Conservation (phyloP, 352 stramenopile genomes). For the Pythium periplocum region DNA sequence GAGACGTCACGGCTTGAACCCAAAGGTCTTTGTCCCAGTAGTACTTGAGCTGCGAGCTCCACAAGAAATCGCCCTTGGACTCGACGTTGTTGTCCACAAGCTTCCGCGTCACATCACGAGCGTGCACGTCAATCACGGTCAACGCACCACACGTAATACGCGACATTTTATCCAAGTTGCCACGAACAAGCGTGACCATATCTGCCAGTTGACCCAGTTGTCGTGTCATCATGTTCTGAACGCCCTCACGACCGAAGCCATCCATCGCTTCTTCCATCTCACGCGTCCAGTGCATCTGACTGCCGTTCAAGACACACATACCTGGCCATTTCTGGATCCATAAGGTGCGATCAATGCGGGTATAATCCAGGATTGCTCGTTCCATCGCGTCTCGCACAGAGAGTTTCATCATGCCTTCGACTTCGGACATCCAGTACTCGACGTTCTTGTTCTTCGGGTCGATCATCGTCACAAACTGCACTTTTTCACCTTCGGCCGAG, state of each 20-base stretch:
- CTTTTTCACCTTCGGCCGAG: constrained; percentile 87
- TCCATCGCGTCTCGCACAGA: constrained; percentile 88
- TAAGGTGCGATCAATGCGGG: constrained; percentile 65
- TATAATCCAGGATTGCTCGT: constrained; percentile 86
- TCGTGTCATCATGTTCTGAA: constrained; percentile 70
- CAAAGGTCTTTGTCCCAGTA: constrained; percentile 92
- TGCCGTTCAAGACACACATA: constrained; percentile 89
- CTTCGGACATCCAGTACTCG: constrained; percentile 92
- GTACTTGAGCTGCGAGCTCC: constrained; percentile 87
- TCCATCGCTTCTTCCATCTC: constrained; percentile 88
- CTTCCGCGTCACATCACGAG: constrained; percentile 91
- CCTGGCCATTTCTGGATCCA: constrained; percentile 93
- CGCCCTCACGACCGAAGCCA: constrained; percentile 63
- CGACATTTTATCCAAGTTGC: constrained; percentile 83
- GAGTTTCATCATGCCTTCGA: constrained; percentile 92
- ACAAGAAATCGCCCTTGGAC: constrained; percentile 85
- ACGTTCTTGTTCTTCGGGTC: constrained; percentile 91
- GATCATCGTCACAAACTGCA: constrained; percentile 75
- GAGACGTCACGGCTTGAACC: constrained; percentile 88
- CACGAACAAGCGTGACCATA: constrained; percentile 91
- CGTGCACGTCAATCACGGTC: constrained; percentile 95
- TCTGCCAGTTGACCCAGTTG: constrained; percentile 89
- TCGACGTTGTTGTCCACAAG: constrained; percentile 87
- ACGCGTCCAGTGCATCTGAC: constrained; percentile 92
- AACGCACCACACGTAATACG: constrained; percentile 88